These are phyloP conservation scores for Astragalus membranaceus DNA, from an alignment of 306 rosid genomes.

Conservation along the genomic window DNA sequence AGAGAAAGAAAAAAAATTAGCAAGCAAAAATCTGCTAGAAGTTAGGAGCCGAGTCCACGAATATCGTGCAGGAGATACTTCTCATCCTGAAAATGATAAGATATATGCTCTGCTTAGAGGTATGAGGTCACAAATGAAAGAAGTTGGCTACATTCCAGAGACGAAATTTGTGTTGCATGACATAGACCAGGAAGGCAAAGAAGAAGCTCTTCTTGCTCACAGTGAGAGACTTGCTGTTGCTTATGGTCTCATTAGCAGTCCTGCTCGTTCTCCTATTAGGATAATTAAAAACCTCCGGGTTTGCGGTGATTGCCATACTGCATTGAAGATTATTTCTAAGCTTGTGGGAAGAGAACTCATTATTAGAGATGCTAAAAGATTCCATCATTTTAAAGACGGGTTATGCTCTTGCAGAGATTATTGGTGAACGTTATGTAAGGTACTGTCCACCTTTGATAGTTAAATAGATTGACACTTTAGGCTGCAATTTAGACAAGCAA, in stretches of 20 bases:
- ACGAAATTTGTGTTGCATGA: conserved; percentile 73
- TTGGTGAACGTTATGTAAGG: conserved; percentile 37
- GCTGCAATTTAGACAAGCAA: not conserved
- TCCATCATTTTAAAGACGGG: conserved; percentile 36
- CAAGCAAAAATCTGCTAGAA: conserved; percentile 50
- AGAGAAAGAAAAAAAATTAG: conserved; percentile 51
- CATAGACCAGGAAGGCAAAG: conserved; percentile 74
- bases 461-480: not conserved
- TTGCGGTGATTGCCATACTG: conserved; percentile 12
- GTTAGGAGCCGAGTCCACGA: conserved; percentile 31
- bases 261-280: conserved; percentile 61
- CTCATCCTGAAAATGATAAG: conserved; percentile 63
- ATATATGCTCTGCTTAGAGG: conserved; percentile 59
- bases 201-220: conserved; percentile 74
- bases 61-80: not conserved
- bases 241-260: conserved; percentile 56
- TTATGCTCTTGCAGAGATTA: conserved; percentile 40
- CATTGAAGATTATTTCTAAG: conserved; percentile 1
- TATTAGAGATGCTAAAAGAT: conserved; percentile 6
- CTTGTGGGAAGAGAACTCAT: conserved; percentile 12
- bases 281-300: conserved; percentile 35
- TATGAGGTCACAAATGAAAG: conserved; percentile 70
- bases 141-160: conserved; percentile 74
- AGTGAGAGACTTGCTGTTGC: conserved; percentile 87
- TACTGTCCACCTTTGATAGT: conserved; percentile 11